Percentiles rank a stretch among this genome's conserved stretches.
Evolutionary conservation across 2,329 filamentous ascomycete species (phyloP).

Genomic region (Diaporthe ampelina): DNA sequence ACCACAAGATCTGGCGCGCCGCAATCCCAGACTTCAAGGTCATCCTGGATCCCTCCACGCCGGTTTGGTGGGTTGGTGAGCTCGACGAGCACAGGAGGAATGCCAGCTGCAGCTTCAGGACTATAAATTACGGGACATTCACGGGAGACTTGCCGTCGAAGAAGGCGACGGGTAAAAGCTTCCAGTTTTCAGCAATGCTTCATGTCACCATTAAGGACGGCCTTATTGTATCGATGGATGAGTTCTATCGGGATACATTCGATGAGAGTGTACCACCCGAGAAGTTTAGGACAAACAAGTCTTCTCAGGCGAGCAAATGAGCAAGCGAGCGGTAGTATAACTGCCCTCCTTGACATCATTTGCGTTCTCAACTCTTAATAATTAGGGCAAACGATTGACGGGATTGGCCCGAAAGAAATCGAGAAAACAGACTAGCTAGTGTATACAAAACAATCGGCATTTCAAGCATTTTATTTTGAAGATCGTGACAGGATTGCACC

Average conservation of each 20-base stretch:
- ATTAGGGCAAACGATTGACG: too few relatives aligned
- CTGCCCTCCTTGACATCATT: too few relatives aligned
- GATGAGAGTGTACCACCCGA: not conserved
- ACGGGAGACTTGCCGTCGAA: not conserved
- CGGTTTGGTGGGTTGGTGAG: not conserved
- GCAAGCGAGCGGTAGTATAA: too few relatives aligned
- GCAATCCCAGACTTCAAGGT: constrained; percentile 8
- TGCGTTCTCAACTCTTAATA: too few relatives aligned
- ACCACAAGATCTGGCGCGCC: constrained; percentile 3
- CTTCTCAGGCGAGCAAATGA: not conserved
- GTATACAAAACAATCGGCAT: too few relatives aligned
- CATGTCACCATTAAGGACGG: not conserved
- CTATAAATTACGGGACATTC: not conserved
- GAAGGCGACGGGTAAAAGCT: not conserved
- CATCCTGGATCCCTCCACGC: not conserved
- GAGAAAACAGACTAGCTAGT: too few relatives aligned
- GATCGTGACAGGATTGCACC: too few relatives aligned
- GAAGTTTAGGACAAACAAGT: not conserved
- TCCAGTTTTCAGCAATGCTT: constrained; percentile 2
- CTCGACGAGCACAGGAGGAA: not conserved
- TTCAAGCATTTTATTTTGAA: too few relatives aligned
- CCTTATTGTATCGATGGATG: not conserved
- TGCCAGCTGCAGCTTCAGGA: constrained; percentile 9
- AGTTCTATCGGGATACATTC: not conserved
- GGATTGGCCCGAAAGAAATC: too few relatives aligned